Evolutionary conservation across 2,329 filamentous ascomycete species (phyloP), one percentile per base, ranked within the genome.

Genomic region (Ascochyta lentis): DNA sequence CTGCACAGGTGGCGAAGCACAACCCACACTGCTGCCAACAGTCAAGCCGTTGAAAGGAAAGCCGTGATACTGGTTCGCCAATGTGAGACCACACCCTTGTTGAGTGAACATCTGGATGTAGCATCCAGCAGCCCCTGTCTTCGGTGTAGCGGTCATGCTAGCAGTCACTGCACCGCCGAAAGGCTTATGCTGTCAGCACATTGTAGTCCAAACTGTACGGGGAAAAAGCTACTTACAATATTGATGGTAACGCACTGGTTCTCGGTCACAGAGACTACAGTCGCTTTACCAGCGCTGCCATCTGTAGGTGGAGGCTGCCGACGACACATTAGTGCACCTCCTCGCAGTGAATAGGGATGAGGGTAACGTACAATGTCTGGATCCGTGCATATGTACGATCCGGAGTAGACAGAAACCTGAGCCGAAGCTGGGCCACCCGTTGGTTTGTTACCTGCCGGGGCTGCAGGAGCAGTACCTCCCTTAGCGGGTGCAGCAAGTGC

Each of bases 121-220:
- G 23, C 45, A 49, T n/a, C 45, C 51, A 10, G 15, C 16, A n/a
- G 45, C 27, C 13, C 45, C 39, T 4, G 39, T 39, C 44, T 54
- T 54, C 9, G 51, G 38, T 15, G 44, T 13, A 3, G 39, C 39
- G 0, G 31, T 48, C 38, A 49, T 22, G 13, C 16, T 41, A 9
- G 50, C 45, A 16, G 52, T 55, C 16, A 51, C 44, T 6, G 49
- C 49, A 8, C 49, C 49, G 13, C 40, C 49, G 12, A 51, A 51
- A 13, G 41, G 49, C 49, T 51, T 3, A 5, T 34, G 31, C 13
- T 4, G 31, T n/a, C 15, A 34, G 31, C 13, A 15, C n/a, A 12
- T 34, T 5, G 13, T 6, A 34, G 12, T n/a, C 15, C 13, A 34
- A 13, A 4, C 13, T 34, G 10, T 13, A 34, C 12, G 13, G 31